Percentiles rank a stretch among this genome's conserved stretches.
Evolutionary conservation across 768 basidiomycete species (phyloP).

Genomic region (Kwoniella shandongensis): DNA sequence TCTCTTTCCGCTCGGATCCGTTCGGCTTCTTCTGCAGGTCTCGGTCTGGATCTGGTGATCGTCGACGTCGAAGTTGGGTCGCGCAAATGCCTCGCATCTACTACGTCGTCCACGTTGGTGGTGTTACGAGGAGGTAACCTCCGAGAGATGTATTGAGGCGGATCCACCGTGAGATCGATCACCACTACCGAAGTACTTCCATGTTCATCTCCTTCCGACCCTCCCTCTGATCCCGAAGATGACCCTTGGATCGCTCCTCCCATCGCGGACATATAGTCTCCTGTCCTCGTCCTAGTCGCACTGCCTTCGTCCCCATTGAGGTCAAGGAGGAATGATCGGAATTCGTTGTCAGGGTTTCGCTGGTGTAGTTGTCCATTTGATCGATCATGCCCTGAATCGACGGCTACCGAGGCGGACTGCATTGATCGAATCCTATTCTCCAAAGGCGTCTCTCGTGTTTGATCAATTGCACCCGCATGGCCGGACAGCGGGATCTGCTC

Average conservation of each 20-base stretch:
- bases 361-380: background rate
- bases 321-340: background rate
- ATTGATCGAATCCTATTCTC: no score
- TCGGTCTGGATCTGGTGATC: background rate
- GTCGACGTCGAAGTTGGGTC: background rate
- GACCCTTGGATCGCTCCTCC: background rate
- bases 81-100: background rate
- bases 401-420: no score
- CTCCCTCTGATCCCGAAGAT: no score
- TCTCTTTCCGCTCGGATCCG: constrained; percentile 13
- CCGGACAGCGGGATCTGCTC: background rate
- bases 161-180: constrained; percentile 14
- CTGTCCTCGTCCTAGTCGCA: background rate
- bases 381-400: background rate
- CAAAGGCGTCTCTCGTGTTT: no score
- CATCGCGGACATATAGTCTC: constrained; percentile 1
- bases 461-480: no score
- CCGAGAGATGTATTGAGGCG: background rate
- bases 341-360: background rate
- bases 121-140: no score
- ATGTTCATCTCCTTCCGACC: constrained; percentile 2
- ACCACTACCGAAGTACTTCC: constrained; percentile 7
- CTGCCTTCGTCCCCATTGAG: background rate
- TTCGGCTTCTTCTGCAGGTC: constrained; percentile 7
- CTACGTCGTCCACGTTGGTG: background rate